Percentiles rank a stretch among this genome's conserved stretches.
Conservation (phyloP, 1,139 yeast genomes). For the Sugiyamaella japonica region DNA sequence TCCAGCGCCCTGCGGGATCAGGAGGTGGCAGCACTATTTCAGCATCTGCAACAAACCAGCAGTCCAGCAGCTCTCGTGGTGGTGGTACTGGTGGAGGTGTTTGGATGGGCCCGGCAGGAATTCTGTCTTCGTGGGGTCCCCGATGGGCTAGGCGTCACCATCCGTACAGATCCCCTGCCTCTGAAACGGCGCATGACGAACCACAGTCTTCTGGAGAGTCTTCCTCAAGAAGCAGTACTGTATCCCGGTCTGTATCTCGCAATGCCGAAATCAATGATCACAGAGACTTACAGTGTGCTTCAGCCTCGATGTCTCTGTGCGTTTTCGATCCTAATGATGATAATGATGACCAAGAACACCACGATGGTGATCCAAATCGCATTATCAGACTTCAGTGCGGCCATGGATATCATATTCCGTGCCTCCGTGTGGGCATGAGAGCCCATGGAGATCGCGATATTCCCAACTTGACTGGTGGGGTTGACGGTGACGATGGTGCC, state of each 20-base stretch:
- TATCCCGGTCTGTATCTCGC: constrained; percentile 11
- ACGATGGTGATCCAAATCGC: not conserved
- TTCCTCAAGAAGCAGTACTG: constrained; percentile 1
- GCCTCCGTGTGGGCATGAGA: constrained; percentile 34
- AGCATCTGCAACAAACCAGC: constrained; percentile 2
- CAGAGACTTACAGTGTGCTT: constrained; percentile 34
- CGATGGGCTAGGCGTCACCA: constrained; percentile 25
- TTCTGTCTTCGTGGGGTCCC: constrained; percentile 13
- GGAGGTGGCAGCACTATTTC: not conserved
- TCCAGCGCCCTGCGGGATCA: not conserved
- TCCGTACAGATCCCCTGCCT: constrained; percentile 24
- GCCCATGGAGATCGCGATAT: constrained; percentile 36
- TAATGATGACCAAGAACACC: constrained; percentile 9
- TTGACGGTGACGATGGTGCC: constrained; percentile 22
- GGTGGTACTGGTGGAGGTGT: constrained; percentile 18
- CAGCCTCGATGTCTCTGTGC: constrained; percentile 32
- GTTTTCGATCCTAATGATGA: constrained; percentile 18
- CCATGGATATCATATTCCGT: constrained; percentile 36
- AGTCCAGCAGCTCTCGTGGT: not conserved
- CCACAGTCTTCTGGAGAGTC: constrained; percentile 6
- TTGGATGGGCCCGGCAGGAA: constrained; percentile 16
- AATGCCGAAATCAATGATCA: constrained; percentile 12
- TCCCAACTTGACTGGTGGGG: constrained; percentile 26
- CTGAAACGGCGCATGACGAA: not conserved
- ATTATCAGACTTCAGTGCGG: constrained; percentile 34